Base-by-base conservation (phyloP, 495 filamentous ascomycete species). In the Aspergillus taichungensis region DNA sequence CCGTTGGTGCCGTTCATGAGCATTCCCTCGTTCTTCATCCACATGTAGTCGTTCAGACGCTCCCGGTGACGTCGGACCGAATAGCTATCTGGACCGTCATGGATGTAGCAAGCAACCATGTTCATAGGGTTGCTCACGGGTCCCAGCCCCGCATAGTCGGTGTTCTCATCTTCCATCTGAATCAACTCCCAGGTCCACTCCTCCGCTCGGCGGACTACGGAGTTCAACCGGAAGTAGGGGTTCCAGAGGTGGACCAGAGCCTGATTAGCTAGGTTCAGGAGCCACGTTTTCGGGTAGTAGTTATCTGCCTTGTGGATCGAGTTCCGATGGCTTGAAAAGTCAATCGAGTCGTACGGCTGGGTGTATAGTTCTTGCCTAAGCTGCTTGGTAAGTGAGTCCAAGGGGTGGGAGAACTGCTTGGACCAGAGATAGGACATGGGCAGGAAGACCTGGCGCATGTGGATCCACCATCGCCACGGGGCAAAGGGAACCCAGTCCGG, bases 381-480 rank as follows among this genome's bases (percentile, higher is more conserved):
- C 43, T 78, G 74, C 11, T 72, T 74, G 39, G 83, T 86, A 1
- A 91, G 51, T 8, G 85, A 77, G 38, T 83, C 86, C 42, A 82
- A 69, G 12, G 86, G 84, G 46, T 78, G 79, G 8, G 75, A 73
- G 74, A 82, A 94, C 35, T 74, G 75, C 66, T 82, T 83, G 6
- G 87, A 91, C 69, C 83, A 95, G 33, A 96, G 71, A 54, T 83
- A 97, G 9, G 84, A 81, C 87, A 97, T 95, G 8, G 91, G 84
- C 31, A 95, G 63, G 61, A 89, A 95, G 29, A 98, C 91, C 60
- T 84, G 79, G 11, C 92, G 87, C 64, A 95, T 95, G 50, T 98
- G 92, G 50, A 95, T 88, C 92, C 92, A 98, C 92, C 92, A 98
- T 37, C 88, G 74, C 92, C 94, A 97, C 0, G 94, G 92, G 8